A percentile compares a stretch with the other conserved stretches of the same genome.
phyloP scores from a whole-genome alignment of 805 yeast species.

The Ogataea kodamae region DNA sequence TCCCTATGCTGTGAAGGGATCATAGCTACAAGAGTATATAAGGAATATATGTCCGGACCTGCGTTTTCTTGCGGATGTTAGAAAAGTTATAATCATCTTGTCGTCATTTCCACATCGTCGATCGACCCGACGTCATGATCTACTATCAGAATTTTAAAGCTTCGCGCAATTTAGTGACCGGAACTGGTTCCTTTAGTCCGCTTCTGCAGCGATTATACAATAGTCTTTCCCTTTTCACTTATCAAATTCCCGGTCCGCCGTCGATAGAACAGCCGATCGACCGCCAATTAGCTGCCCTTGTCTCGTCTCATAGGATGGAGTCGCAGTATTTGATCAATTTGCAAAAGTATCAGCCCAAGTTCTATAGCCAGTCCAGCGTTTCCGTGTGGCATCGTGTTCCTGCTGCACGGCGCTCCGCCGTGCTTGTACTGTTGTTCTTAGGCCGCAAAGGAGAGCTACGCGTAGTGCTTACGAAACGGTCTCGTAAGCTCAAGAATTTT shows the following conservation, averaged over 20 bases:
- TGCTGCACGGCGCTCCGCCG: slow-evolving; percentile 68
- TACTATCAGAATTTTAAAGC: slow-evolving; percentile 24
- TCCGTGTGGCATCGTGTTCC: slow-evolving; percentile 69
- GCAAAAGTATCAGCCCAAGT: slow-evolving; percentile 31
- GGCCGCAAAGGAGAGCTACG: slow-evolving; percentile 73
- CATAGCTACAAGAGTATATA: slow-evolving; percentile 8
- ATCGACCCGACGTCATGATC: slow-evolving; percentile 16
- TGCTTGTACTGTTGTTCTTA: slow-evolving; percentile 66
- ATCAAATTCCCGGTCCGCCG: slow-evolving; percentile 26
- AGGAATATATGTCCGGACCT: too few relatives aligned
- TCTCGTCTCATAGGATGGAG: slow-evolving; percentile 31
- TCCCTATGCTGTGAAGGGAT: too few relatives aligned
- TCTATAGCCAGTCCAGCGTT: slow-evolving; percentile 31
- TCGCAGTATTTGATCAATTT: slow-evolving; percentile 35
- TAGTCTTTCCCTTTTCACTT: slow-evolving; percentile 19
- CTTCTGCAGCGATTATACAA: slow-evolving; percentile 16
- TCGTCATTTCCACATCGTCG: slow-evolving; percentile 3
- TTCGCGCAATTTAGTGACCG: slow-evolving; percentile 16
- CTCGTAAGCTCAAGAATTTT: slow-evolving; percentile 64
- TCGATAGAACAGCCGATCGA: slow-evolving; percentile 8
- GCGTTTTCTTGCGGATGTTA: too few relatives aligned
- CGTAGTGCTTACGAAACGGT: slow-evolving; percentile 75
- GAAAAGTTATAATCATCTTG: neutral
- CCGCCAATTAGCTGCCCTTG: slow-evolving; percentile 14
- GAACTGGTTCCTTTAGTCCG: slow-evolving; percentile 15